Evolutionary conservation across 2,329 filamentous ascomycete species (phyloP).

Genomic region (Apiospora kogelbergensis): DNA sequence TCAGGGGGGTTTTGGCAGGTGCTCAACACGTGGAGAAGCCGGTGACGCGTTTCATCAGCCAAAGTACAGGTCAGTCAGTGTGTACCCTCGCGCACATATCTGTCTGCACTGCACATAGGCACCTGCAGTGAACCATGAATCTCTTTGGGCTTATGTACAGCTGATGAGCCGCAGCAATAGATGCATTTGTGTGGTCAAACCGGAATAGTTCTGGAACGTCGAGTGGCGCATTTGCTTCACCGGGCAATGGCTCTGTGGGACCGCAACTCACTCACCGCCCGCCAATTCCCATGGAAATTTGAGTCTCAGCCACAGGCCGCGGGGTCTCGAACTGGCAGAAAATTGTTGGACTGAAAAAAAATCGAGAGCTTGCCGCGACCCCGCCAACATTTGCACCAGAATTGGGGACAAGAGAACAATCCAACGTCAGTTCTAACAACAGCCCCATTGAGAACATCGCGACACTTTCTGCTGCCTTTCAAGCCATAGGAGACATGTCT

Average conservation of each 20-base stretch:
- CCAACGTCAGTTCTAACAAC: neutral
- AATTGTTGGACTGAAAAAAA: conserved; percentile 12
- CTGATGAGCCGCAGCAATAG: too few relatives aligned
- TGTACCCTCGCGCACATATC: neutral
- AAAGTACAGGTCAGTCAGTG: neutral
- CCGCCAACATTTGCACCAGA: neutral
- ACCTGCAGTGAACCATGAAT: neutral
- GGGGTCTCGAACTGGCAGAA: conserved; percentile 23
- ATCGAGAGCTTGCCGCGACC: neutral
- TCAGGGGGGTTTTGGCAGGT: neutral
- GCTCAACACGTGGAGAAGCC: neutral
- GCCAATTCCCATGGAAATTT: neutral
- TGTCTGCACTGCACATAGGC: neutral
- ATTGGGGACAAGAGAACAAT: neutral
- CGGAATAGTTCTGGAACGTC: too few relatives aligned
- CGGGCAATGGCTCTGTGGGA: neutral
- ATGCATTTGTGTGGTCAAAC: too few relatives aligned
- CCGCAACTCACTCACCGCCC: conserved; percentile 13
- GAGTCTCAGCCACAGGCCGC: conserved; percentile 17
- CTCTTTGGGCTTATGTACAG: neutral
- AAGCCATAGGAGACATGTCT: conserved; percentile 45
- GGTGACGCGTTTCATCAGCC: neutral
- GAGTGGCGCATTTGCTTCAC: too few relatives aligned
- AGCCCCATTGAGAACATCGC: neutral
- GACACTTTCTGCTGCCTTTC: neutral